Evolutionary conservation across 129 eudicot genomes (phyloP).

Genomic region (Tagetes erecta): DNA sequence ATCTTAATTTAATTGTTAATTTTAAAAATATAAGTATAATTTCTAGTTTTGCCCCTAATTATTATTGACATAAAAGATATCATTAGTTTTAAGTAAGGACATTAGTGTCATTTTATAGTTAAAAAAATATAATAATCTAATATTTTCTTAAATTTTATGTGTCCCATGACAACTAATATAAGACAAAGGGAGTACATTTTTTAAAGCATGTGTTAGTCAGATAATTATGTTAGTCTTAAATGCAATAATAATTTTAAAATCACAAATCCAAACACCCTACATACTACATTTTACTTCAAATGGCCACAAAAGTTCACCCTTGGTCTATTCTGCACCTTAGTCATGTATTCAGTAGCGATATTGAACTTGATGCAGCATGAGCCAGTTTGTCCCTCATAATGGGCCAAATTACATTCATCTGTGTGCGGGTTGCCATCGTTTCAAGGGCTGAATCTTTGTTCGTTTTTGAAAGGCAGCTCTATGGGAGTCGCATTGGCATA

Average conservation of each 20-base stretch:
- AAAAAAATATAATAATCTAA: too few relatives aligned
- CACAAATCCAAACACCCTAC: not conserved
- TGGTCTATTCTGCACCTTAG: conserved; percentile 11
- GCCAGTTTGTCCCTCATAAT: not conserved
- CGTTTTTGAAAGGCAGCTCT: conserved; percentile 73
- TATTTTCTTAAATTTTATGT: too few relatives aligned
- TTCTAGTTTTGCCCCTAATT: too few relatives aligned
- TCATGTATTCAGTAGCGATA: not conserved
- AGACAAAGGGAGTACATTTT: too few relatives aligned
- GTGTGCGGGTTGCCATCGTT: not conserved
- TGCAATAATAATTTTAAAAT: not conserved
- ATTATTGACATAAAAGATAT: too few relatives aligned
- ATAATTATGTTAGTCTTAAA: not conserved
- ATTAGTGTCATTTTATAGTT: too few relatives aligned
- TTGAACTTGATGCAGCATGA: conserved; percentile 4
- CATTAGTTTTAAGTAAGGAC: too few relatives aligned
- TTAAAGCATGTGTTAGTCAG: not conserved
- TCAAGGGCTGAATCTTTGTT: conserved; percentile 52
- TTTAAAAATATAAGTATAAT: too few relatives aligned
- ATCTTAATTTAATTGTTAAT: too few relatives aligned
- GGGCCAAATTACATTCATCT: not conserved
- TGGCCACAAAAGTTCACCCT: not conserved
- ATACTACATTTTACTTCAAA: conserved; percentile 1
- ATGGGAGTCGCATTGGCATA: conserved; percentile 84
- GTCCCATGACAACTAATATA: too few relatives aligned